Base-by-base conservation (phyloP, 2,329 filamentous ascomycete genomes). In the Nakataea oryzae region DNA sequence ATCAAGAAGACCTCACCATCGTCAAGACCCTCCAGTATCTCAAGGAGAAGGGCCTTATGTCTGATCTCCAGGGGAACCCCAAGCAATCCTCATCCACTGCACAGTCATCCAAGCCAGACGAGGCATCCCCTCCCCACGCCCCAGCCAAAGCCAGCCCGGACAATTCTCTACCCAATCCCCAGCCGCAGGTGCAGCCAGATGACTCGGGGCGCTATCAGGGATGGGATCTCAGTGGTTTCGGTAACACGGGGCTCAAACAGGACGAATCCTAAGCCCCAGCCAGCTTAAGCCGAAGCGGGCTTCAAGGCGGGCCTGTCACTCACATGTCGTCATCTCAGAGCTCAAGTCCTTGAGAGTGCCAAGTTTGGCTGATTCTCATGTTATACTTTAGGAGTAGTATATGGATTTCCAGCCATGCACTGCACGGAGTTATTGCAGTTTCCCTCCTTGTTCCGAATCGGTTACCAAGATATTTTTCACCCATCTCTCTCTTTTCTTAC, bases 1-100 rank as follows among this genome's bases (percentile, higher is more conserved):
- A 87, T 64, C 84, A 87, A 69, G 84, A 88, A 68, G 86, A 88
- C 69, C 76, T 87, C 67, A 82, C 84, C 11, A 82, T 88, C 64
- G 79, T 88, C 61, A 83, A 86, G 71, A 85, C 84, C 7, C 85
- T 88, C 65, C 82, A 87, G 67, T 86, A 87, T 67, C 78, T 88
- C 64, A 82, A 84, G 66, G 78, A 85, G 57, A 84, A 80, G 70
- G 83, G 82, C n/a, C 70, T 82, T 59, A 76, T 84, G 71, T 56
- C 60, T n/a, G 30, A 55, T 47, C 29, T 24, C 9, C 50, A 61
- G 59, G 30, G 9, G 8, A 6, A 24, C 26, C 8, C 58, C 8
- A 54, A 29, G 47, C 47, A 50, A n/a, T 24, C 50, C 21, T n/a
- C n/a, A n/a, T n/a, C 29, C 26, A 21, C 60, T 12, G 27, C 28